Conservation (phyloP, 305 asterid genomes). For the Rubia peregrina region DNA sequence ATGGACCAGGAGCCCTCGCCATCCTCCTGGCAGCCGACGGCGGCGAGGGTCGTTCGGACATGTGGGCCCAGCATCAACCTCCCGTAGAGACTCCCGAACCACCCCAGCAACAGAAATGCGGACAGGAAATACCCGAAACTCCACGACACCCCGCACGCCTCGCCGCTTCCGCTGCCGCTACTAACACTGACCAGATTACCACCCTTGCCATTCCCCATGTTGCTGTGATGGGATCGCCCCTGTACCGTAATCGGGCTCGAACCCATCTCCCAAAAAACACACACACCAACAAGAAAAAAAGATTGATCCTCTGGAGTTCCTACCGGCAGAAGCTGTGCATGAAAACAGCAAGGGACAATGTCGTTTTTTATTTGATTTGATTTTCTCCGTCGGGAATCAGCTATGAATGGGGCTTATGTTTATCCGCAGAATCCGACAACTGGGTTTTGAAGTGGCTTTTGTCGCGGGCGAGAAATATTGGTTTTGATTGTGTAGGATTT, state of each 20-base stretch:
- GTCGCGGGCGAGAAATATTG: background rate
- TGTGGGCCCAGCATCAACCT: slow-evolving; percentile 48
- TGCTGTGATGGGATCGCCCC: slow-evolving; percentile 11
- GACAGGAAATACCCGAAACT: slow-evolving; percentile 54
- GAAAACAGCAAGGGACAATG: background rate
- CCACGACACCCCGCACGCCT: slow-evolving; percentile 37
- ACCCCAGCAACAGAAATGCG: slow-evolving; percentile 51
- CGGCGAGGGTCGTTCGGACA: slow-evolving; percentile 37
- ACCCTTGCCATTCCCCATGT: slow-evolving; percentile 20
- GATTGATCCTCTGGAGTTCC: background rate
- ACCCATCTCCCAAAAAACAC: slow-evolving; percentile 31
- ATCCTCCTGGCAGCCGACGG: slow-evolving; percentile 45
- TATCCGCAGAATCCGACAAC: slow-evolving; percentile 5
- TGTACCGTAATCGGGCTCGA: slow-evolving; percentile 32
- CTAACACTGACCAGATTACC: slow-evolving; percentile 11
- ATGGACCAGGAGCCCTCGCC: slow-evolving; percentile 90
- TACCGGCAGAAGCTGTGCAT: slow-evolving; percentile 9
- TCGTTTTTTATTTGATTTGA: background rate
- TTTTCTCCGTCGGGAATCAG: background rate
- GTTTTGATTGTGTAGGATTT: background rate
- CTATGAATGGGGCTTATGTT: background rate
- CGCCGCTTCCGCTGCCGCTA: slow-evolving; percentile 22
- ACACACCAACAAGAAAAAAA: background rate
- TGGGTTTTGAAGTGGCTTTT: slow-evolving; percentile 1
- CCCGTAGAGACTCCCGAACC: slow-evolving; percentile 48